Evolutionary conservation across 1,284 basidiomycete genomes (phyloP).

Genomic region (Leccinum idahoense): DNA sequence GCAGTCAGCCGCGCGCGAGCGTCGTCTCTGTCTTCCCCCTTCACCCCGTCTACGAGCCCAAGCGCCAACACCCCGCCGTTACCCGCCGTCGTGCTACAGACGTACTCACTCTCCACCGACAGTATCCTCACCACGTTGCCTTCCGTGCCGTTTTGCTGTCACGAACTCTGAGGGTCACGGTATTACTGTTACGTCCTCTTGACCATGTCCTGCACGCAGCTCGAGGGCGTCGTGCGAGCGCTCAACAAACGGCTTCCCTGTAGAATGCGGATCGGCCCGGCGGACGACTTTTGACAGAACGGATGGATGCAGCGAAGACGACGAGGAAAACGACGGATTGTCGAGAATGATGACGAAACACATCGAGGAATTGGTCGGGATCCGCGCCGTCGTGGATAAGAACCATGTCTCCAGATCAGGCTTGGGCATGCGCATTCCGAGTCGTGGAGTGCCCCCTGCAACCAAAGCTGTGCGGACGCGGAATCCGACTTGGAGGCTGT

Average conservation of each 20-base stretch:
- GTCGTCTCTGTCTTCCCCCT: constrained; percentile 6
- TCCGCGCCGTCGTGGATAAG: constrained; percentile 30
- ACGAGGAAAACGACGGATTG: constrained; percentile 11
- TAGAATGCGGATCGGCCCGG: constrained; percentile 40
- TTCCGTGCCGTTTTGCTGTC: constrained; percentile 53
- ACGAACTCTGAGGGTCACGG: constrained; percentile 30
- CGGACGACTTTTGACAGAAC: constrained; percentile 15
- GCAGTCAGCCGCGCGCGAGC: constrained; percentile 12
- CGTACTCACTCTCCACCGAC: constrained; percentile 43
- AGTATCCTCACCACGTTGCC: constrained; percentile 51
- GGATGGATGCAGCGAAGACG: constrained; percentile 3
- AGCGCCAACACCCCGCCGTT: constrained; percentile 6
- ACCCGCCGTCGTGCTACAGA: constrained; percentile 43
- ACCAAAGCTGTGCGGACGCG: constrained; percentile 26
- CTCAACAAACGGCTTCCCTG: constrained; percentile 47
- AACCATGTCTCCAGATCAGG: constrained; percentile 15
- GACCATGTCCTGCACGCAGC: constrained; percentile 44
- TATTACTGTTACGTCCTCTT: constrained; percentile 25
- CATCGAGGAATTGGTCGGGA: constrained; percentile 50
- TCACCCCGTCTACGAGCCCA: constrained; percentile 6
- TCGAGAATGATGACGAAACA: constrained; percentile 36
- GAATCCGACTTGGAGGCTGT: constrained; percentile 13
- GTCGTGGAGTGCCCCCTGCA: constrained; percentile 17
- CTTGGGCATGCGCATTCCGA: constrained; percentile 10
- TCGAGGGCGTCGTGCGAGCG: constrained; percentile 39